Base-by-base conservation (phyloP, 1,284 basidiomycete genomes). In the Sanguinoderma infundibulare region DNA sequence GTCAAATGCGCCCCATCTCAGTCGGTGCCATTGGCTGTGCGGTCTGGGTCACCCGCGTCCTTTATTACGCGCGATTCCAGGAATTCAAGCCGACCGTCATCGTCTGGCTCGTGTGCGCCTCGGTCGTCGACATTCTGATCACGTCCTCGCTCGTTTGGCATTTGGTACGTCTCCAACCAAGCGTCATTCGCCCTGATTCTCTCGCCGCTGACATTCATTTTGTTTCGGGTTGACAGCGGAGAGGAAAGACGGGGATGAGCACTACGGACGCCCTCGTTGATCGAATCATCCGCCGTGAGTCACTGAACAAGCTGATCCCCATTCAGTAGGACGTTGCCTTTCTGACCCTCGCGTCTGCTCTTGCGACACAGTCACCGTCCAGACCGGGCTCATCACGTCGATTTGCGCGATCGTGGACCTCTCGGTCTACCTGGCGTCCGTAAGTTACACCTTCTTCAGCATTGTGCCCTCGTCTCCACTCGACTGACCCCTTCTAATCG, bases 311-410 rank as follows among this genome's bases (percentile, higher is more conserved):
- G n/a, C n/a, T n/a, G n/a, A n/a, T n/a, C 34, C n/a, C 17, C 24
- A 32, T 35, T 24, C 38, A 9, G 17, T 36, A 17, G 26, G n/a
- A 17, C 17, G n/a, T 4, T 12, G 10, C n/a, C 20, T 34, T 34
- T 15, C 20, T 30, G 30, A 50, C 30, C 15, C 10, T 35, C 28
- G 9, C 22, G 32, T 35, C 32, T 34, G 6, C n/a, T n/a, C n/a
- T n/a, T n/a, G n/a, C n/a, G n/a, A 36, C 30, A 22, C 30, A 75
- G 79, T 78, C 44, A 75, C 79, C 3, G 70, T 81, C 9, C 77
- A 79, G 57, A 79, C 77, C 2, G 77, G 78, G 8, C 53, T 76
- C 22, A 36, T 78, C 28, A 79, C 78, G 0, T 63, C 75, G 1
- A 34, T 65, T n/a, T 66, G 61, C 24, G 54, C 53, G 6, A 50